Evolutionary conservation across 2,329 filamentous ascomycete species (phyloP).

Genomic region (Pezicula radicicola): DNA sequence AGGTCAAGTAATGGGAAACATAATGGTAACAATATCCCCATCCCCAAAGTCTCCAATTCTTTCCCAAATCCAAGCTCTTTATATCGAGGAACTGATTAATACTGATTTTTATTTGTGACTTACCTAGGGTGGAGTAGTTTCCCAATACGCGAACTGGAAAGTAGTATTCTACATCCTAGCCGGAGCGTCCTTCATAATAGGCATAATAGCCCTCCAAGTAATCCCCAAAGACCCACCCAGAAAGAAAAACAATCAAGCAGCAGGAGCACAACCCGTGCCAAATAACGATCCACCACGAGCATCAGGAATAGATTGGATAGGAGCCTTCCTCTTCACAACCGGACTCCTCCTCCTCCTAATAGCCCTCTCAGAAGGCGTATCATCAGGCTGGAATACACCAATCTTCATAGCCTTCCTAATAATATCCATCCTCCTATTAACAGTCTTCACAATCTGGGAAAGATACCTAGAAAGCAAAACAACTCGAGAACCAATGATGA

Average conservation of each 20-base stretch:
- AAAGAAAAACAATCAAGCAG: no score
- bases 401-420: constrained; percentile 59
- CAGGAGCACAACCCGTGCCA: background rate
- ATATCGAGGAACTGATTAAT: no score
- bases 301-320: constrained; percentile 62
- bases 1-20: constrained; percentile 61
- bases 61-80: no score
- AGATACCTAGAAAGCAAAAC: constrained; percentile 52
- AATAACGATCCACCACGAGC: constrained; percentile 11
- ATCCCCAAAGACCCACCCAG: constrained; percentile 49
- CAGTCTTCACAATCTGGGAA: constrained; percentile 34
- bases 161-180: constrained; percentile 66
- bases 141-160: constrained; percentile 60
- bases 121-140: constrained; percentile 57
- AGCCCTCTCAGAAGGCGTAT: constrained; percentile 66
- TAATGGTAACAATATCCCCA: constrained; percentile 10
- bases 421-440: constrained; percentile 50
- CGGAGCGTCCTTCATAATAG: constrained; percentile 55
- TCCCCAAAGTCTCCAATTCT: no score
- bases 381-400: constrained; percentile 62
- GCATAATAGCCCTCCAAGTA: constrained; percentile 53
- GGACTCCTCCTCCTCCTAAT: constrained; percentile 63
- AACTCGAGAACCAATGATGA: constrained; percentile 56
- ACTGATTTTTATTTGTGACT: constrained; percentile 1
- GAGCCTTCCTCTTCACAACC: constrained; percentile 58